Percentiles rank a stretch among this genome's conserved stretches.
Evolutionary conservation across 345 rosid genomes (phyloP).

Genomic region (Moringa oleifera): DNA sequence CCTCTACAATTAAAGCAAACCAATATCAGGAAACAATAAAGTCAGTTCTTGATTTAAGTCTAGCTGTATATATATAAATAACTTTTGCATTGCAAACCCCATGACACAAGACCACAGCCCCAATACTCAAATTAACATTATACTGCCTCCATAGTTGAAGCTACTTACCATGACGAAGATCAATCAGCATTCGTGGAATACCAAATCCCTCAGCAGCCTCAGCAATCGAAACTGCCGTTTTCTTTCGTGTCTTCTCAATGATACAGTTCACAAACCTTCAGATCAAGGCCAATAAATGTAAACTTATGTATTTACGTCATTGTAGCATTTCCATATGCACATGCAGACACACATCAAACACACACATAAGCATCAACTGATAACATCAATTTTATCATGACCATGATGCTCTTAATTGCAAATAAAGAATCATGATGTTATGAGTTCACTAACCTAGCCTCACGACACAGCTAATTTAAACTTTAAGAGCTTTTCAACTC

Average conservation of each 20-base stretch:
- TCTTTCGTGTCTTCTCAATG: slow-evolving; percentile 78
- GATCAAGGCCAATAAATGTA: slow-evolving; percentile 1
- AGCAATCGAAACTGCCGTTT: slow-evolving; percentile 64
- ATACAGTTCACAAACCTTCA: slow-evolving; percentile 90
- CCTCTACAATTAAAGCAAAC: slow-evolving; percentile 45
- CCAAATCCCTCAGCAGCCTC: slow-evolving; percentile 80
- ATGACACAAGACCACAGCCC: not conserved
- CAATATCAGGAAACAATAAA: no score
- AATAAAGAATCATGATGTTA: not conserved
- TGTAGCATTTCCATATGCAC: not conserved
- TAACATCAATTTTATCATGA: not conserved
- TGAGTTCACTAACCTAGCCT: not conserved
- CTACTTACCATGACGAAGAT: slow-evolving; percentile 85
- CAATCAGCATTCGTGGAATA: slow-evolving; percentile 80
- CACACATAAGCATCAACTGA: not conserved
- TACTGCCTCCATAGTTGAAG: slow-evolving; percentile 5
- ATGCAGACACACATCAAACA: not conserved
- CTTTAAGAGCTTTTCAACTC: no score
- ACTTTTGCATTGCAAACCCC: not conserved
- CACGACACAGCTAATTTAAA: no score
- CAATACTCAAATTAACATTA: not conserved
- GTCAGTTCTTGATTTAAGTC: no score
- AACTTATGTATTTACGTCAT: not conserved
- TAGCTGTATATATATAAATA: not conserved
- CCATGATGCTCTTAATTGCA: not conserved